These are phyloP conservation scores for Biscogniauxia mediterranea DNA, from an alignment of 2,329 filamentous ascomycete species.

Conservation along the genomic window DNA sequence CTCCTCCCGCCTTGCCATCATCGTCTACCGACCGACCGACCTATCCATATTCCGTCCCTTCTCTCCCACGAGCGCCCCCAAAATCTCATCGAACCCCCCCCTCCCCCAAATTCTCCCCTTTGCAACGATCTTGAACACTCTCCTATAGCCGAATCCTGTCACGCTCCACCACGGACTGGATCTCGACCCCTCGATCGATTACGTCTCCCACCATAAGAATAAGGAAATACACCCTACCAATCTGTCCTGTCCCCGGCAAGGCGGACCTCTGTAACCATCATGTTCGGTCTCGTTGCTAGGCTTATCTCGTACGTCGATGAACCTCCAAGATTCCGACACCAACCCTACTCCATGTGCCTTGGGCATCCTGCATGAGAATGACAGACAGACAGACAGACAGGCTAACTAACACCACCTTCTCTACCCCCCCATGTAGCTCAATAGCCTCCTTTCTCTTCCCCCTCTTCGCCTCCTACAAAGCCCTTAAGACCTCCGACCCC, in stretches of 20 bases:
- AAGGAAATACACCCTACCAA: too few species aligned
- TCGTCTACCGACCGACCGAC: too few species aligned
- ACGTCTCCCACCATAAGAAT: too few species aligned
- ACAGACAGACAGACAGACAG: not conserved
- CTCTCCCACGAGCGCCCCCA: not conserved
- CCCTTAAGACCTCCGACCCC: conserved; percentile 87
- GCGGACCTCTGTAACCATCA: conserved; percentile 42
- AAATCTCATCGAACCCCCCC: too few species aligned
- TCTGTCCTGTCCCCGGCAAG: not conserved
- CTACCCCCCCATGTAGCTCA: conserved; percentile 53
- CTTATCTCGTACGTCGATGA: conserved; percentile 57
- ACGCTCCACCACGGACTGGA: not conserved
- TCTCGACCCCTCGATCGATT: not conserved
- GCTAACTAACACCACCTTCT: not conserved
- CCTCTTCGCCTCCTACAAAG: conserved; percentile 96
- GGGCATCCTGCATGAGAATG: not conserved
- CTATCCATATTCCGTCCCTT: not conserved
- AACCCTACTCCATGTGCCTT: not conserved
- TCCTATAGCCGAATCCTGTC: not conserved
- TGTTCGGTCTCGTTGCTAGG: conserved; percentile 66
- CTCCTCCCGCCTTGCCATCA: not conserved
- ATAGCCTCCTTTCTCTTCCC: conserved; percentile 89
- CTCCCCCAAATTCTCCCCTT: not conserved
- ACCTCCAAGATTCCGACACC: not conserved
- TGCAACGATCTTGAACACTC: not conserved